phyloP scores from a whole-genome alignment of 352 stramenopile genomes.

The Blastocystis sp. region DNA sequence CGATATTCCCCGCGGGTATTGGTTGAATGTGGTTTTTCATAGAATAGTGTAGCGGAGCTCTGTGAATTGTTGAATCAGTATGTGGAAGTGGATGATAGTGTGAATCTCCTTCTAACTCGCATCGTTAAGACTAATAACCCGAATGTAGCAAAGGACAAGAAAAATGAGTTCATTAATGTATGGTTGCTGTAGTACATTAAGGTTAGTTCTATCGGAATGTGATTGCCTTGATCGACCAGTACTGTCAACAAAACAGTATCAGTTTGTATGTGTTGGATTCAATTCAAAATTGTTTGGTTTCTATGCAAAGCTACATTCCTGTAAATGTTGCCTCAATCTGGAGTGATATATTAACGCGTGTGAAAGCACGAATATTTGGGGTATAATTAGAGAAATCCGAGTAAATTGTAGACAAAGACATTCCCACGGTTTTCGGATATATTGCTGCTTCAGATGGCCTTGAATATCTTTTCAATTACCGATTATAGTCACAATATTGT shows the following conservation, averaged over 20 bases:
- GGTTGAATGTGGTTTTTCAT: neutral
- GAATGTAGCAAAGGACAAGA: constrained; percentile 27
- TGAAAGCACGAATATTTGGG: neutral
- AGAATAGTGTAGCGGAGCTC: constrained; percentile 19
- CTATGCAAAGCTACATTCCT: constrained; percentile 14
- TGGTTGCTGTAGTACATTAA: neutral
- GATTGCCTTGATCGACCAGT: neutral
- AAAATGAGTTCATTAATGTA: constrained; percentile 55
- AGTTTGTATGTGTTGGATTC: constrained; percentile 57
- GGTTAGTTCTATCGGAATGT: constrained; percentile 59
- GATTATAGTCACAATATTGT: constrained; percentile 49
- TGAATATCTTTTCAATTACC: constrained; percentile 15
- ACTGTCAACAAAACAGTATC: neutral
- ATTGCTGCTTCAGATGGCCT: constrained; percentile 1
- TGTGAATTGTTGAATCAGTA: constrained; percentile 46
- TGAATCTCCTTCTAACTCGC: constrained; percentile 19
- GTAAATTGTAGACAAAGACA: neutral
- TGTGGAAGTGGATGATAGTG: constrained; percentile 12
- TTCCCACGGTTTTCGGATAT: constrained; percentile 42
- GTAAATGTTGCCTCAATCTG: constrained; percentile 9
- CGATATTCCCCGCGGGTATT: constrained; percentile 23
- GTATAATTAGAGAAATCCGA: neutral
- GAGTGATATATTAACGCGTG: constrained; percentile 1
- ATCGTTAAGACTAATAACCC: constrained; percentile 59
- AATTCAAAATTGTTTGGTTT: neutral